Conservation (phyloP, 495 filamentous ascomycete genomes). For the Penicillium salamii region DNA sequence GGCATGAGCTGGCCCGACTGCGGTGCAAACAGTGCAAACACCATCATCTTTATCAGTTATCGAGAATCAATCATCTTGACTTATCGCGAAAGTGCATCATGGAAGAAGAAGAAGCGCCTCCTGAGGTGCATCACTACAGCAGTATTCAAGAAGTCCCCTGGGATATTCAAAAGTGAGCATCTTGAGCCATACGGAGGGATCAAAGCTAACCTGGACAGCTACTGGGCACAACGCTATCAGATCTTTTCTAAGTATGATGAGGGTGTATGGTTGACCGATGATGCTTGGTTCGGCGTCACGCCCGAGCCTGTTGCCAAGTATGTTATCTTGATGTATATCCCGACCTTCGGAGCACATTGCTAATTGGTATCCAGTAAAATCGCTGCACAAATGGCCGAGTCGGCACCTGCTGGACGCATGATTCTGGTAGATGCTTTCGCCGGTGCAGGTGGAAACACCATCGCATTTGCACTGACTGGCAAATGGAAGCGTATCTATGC, state of each 20-base stretch:
- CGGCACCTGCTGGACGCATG: constrained; percentile 48
- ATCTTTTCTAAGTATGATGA: constrained; percentile 82
- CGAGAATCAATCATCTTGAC: constrained; percentile 15
- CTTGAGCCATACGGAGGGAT: neutral
- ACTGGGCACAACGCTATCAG: constrained; percentile 81
- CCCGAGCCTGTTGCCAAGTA: constrained; percentile 87
- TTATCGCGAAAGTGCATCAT: constrained; percentile 21
- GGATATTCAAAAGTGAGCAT: constrained; percentile 71
- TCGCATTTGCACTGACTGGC: constrained; percentile 78
- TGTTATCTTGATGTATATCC: neutral
- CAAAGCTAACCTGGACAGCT: constrained; percentile 49
- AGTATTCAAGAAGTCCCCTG: constrained; percentile 60
- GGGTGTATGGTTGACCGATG: constrained; percentile 84
- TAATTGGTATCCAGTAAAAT: constrained; percentile 56
- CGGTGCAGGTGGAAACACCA: constrained; percentile 91
- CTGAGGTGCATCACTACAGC: constrained; percentile 62
- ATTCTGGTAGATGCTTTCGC: constrained; percentile 83
- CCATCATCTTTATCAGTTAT: constrained; percentile 19
- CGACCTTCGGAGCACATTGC: neutral
- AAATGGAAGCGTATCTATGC: constrained; percentile 80
- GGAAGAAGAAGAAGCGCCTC: constrained; percentile 33
- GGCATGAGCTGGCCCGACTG: constrained; percentile 18
- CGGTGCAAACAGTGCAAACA: constrained; percentile 33
- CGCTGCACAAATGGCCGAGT: constrained; percentile 63
- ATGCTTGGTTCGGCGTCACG: constrained; percentile 95